Evolutionary conservation across 2,329 filamentous ascomycete species (phyloP), one percentile per base, ranked within the genome.

Genomic region (Lachnellula cervina): DNA sequence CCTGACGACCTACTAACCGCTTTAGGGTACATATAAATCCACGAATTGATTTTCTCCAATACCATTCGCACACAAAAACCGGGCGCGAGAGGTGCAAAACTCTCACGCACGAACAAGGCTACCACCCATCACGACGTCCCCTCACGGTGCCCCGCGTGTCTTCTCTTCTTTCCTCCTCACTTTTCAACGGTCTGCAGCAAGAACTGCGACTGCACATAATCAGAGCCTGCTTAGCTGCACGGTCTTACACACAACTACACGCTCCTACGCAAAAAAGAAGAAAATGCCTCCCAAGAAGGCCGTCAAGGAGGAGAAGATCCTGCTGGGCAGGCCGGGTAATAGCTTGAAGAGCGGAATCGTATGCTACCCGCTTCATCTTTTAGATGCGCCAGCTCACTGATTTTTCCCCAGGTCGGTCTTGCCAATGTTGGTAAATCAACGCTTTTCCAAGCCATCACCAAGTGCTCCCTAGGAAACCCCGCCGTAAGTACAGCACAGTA

Each of bases 391-490:
- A 40, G 16, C 17, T 49, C 46, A 47, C 59, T 62, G 50, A 64
- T 53, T 51, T 17, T 23, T 57, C 59, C 53, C 1, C 73, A 96
- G 91, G 91, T 99, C 76, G 94, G 94, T 77, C 86, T 99, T 70
- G 94, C 94, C 75, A 99, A 99, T 76, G 95, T 99, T 68, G 94
- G 94, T 76, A 99, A 99, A 80, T 99, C 94, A 65, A 99, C 95
- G 35, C 86, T 99, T 69, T 99, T 99, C 84, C 95, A 99, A 81
- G 91, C 94, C 72, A 97, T 99, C 77, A 99, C 94, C 72, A 97
- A 97, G 81, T 96, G 88, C 76, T 85, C 86, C 64, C 87, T 99
- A 70, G 94, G 95, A 77, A 99, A 97, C 80, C 95, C 95, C 69
- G 94, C 94, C 79, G 87, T 90, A 81, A 75, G 84, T 81, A 44